These are phyloP conservation scores for Podila verticillata DNA, from an alignment of 192 early-diverging fungal species.

Conservation along the genomic window DNA sequence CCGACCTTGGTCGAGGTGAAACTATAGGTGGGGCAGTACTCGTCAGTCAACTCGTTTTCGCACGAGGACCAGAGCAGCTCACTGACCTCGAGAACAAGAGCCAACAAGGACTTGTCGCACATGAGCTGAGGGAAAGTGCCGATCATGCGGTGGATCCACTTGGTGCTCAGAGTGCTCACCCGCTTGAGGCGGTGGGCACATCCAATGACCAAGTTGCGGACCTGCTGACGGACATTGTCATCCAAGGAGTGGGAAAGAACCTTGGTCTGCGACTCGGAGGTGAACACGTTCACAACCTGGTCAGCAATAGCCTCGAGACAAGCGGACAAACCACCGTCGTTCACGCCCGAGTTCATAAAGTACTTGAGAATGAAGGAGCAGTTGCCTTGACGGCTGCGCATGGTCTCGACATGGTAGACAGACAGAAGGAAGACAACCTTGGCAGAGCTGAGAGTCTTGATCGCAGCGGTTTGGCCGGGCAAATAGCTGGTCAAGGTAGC, in stretches of 20 bases:
- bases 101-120: constrained; percentile 74
- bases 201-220: constrained; percentile 70
- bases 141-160: constrained; percentile 69
- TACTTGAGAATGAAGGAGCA: constrained; percentile 82
- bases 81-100: constrained; percentile 84
- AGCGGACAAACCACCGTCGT: constrained; percentile 74
- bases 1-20: constrained; percentile 70
- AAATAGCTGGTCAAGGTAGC: constrained; percentile 66
- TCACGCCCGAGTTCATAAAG: constrained; percentile 87
- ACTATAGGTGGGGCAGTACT: constrained; percentile 79
- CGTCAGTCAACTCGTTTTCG: constrained; percentile 79
- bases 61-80: constrained; percentile 83
- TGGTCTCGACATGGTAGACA: constrained; percentile 84
- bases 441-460: constrained; percentile 73
- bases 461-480: constrained; percentile 59
- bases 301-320: constrained; percentile 85
- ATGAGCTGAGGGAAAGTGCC: constrained; percentile 78
- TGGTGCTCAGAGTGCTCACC: constrained; percentile 74
- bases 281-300: constrained; percentile 62
- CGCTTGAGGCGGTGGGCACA: constrained; percentile 75
- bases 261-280: constrained; percentile 60
- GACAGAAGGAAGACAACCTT: constrained; percentile 85
- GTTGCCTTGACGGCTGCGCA: constrained; percentile 75
- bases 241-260: constrained; percentile 60
- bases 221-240: constrained; percentile 61